phyloP scores from a whole-genome alignment of 2,329 filamentous ascomycete genomes.

The Trichothecium sympodiale region DNA sequence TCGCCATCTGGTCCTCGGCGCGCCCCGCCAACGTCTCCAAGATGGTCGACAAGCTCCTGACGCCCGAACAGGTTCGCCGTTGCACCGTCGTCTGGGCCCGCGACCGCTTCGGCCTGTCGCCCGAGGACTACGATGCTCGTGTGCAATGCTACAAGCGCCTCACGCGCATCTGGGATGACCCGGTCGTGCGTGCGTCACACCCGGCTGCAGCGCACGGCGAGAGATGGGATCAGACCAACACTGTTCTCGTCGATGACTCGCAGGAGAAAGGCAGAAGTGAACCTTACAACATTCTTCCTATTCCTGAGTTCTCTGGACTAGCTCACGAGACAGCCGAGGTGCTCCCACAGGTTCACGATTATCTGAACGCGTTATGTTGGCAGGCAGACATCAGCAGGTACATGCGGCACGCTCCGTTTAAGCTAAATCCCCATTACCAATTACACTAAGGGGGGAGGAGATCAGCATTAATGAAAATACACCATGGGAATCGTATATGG shows the following conservation, averaged over 20 bases:
- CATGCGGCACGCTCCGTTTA: slow-evolving; percentile 41
- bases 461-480: no score
- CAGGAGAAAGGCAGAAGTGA: slow-evolving; percentile 69
- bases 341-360: slow-evolving; percentile 49
- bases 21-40: slow-evolving; percentile 56
- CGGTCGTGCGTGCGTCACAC: slow-evolving; percentile 29
- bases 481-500: no score
- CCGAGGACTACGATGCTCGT: slow-evolving; percentile 52
- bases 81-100: slow-evolving; percentile 69
- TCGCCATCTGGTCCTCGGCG: slow-evolving; percentile 90
- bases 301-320: slow-evolving; percentile 63
- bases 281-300: slow-evolving; percentile 69
- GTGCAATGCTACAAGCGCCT: slow-evolving; percentile 89
- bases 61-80: slow-evolving; percentile 33
- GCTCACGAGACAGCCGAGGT: slow-evolving; percentile 28
- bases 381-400: slow-evolving; percentile 53
- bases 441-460: no score
- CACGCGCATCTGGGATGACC: slow-evolving; percentile 55
- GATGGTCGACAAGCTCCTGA: slow-evolving; percentile 58
- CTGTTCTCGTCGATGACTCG: slow-evolving; percentile 81
- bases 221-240: slow-evolving; percentile 73
- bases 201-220: slow-evolving; percentile 25
- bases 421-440: slow-evolving; percentile 18
- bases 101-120: slow-evolving; percentile 59
- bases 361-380: slow-evolving; percentile 41